Evolutionary conservation across 129 eudicot species (phyloP).

Genomic region (Flaveria robusta): DNA sequence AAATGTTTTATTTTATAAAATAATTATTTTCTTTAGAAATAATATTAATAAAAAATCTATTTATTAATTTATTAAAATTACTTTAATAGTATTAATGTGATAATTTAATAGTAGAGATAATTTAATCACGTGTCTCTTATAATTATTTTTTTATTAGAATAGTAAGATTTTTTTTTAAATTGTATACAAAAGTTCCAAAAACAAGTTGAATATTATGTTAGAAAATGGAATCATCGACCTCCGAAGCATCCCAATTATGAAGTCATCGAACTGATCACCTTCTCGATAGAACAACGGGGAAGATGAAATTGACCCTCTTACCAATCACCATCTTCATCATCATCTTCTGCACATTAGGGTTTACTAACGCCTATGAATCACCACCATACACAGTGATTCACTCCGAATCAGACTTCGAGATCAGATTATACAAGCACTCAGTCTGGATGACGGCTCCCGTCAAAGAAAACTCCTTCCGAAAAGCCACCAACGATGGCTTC

Average conservation of each 20-base stretch:
- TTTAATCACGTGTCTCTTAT: too few relatives aligned
- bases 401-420: conserved; percentile 72
- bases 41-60: too few relatives aligned
- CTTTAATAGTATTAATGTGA: too few relatives aligned
- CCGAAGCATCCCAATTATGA: neutral
- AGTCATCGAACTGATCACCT: neutral
- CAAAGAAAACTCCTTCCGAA: conserved; percentile 52
- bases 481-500: conserved; percentile 74
- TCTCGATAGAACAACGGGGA: neutral
- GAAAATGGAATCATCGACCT: neutral
- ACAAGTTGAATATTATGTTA: neutral
- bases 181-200: too few relatives aligned
- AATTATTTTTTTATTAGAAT: too few relatives aligned
- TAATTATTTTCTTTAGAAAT: too few relatives aligned
- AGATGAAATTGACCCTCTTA: neutral
- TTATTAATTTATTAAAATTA: too few relatives aligned
- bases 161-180: too few relatives aligned
- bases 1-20: too few relatives aligned
- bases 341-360: conserved; percentile 24
- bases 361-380: conserved; percentile 47
- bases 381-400: conserved; percentile 68
- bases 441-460: conserved; percentile 76
- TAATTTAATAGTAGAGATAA: too few relatives aligned
- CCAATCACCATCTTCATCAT: conserved; percentile 15
- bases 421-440: conserved; percentile 57